A percentile compares a stretch with the other conserved stretches of the same genome.
These are phyloP conservation scores for Postia placenta DNA, from an alignment of 768 basidiomycete genomes.

Conservation along the genomic window DNA sequence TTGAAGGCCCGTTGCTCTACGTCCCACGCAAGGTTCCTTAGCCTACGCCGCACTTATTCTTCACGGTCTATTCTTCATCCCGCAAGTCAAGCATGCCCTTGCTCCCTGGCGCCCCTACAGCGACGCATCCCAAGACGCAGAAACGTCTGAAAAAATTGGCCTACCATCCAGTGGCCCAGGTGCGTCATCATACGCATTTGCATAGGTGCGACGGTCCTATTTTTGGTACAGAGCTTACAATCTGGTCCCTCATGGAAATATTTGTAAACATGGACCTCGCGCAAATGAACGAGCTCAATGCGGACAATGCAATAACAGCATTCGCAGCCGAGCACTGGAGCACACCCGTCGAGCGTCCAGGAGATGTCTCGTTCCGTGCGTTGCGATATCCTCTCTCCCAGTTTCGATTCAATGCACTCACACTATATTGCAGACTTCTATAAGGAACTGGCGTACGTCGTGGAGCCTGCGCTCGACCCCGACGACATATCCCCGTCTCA, in stretches of 20 bases:
- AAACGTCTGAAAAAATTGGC: conserved; percentile 5
- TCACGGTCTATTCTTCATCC: conserved; percentile 61
- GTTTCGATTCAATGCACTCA: background rate
- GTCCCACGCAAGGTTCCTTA: conserved; percentile 44
- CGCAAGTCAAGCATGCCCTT: conserved; percentile 53
- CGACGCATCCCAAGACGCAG: background rate
- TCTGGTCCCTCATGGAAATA: conserved; percentile 58
- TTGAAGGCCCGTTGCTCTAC: conserved; percentile 63
- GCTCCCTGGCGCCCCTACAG: conserved; percentile 31
- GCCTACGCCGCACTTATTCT: conserved; percentile 60
- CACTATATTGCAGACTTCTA: conserved; percentile 39
- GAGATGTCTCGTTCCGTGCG: conserved; percentile 38
- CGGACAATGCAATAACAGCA: conserved; percentile 42
- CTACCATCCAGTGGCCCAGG: conserved; percentile 30
- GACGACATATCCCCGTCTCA: background rate
- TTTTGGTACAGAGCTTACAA: conserved; percentile 32
- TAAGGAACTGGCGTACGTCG: conserved; percentile 30
- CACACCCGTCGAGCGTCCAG: conserved; percentile 30
- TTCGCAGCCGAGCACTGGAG: conserved; percentile 37
- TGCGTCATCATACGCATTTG: conserved; percentile 21
- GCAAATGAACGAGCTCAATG: conserved; percentile 48
- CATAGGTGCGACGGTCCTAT: background rate
- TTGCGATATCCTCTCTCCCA: conserved; percentile 6
- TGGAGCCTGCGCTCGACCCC: conserved; percentile 31
- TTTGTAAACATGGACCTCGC: conserved; percentile 69